These are phyloP conservation scores for Diutina catenulata DNA, from an alignment of 1,139 yeast species.

Conservation along the genomic window DNA sequence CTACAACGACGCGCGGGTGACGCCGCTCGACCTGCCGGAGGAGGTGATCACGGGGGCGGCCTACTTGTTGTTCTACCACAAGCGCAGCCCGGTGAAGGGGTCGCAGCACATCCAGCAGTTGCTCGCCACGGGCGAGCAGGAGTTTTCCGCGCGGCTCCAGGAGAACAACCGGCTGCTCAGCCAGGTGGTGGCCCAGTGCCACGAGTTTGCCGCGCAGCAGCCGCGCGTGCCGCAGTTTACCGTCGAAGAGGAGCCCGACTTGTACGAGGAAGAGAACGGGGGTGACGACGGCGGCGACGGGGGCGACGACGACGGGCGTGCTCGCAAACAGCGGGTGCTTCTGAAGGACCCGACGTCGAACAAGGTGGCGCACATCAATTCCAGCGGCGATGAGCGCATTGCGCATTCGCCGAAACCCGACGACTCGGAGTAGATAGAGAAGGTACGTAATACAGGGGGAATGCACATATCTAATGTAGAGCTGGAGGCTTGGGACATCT, in stretches of 20 bases:
- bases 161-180: neutral
- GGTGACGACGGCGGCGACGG: neutral
- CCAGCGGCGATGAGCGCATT: neutral
- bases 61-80: slow-evolving; percentile 61
- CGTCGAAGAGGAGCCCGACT: neutral
- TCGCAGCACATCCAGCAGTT: neutral
- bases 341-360: neutral
- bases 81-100: neutral
- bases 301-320: neutral
- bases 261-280: neutral
- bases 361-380: neutral
- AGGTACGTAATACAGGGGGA: too few relatives aligned
- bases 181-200: neutral
- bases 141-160: neutral
- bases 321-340: slow-evolving; percentile 2
- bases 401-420: slow-evolving; percentile 2
- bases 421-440: too few relatives aligned
- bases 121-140: neutral
- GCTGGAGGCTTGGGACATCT: too few relatives aligned
- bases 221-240: neutral
- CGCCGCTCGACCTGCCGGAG: slow-evolving; percentile 28
- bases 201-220: neutral
- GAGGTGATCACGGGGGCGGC: slow-evolving; percentile 38
- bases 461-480: too few relatives aligned
- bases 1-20: slow-evolving; percentile 77